Evolutionary conservation across 768 basidiomycete genomes (phyloP).

Genomic region (Tulasnella sp.): DNA sequence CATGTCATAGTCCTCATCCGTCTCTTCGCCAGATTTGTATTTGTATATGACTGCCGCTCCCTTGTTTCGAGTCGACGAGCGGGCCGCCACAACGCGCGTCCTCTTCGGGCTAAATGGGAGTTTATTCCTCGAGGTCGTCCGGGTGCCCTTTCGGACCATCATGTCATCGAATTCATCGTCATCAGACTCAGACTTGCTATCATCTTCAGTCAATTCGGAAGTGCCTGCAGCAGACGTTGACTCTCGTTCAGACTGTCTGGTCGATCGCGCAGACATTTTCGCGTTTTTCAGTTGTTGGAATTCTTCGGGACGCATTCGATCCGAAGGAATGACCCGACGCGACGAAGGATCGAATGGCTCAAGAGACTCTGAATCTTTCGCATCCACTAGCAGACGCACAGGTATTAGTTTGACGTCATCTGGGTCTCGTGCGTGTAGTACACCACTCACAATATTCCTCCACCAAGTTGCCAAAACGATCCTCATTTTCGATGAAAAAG

Average conservation of each 20-base stretch:
- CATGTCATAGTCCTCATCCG: slow-evolving; percentile 33
- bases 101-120: slow-evolving; percentile 64
- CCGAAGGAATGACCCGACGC: slow-evolving; percentile 45
- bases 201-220: slow-evolving; percentile 1
- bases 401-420: not conserved
- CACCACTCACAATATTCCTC: slow-evolving; percentile 44
- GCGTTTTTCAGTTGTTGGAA: not conserved
- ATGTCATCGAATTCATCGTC: slow-evolving; percentile 21
- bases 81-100: slow-evolving; percentile 32
- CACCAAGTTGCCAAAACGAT: slow-evolving; percentile 3
- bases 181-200: slow-evolving; percentile 20
- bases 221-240: not conserved
- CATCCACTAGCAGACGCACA: slow-evolving; percentile 32
- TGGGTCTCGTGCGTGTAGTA: not conserved
- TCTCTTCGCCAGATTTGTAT: slow-evolving; percentile 20
- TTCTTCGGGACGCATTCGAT: slow-evolving; percentile 36
- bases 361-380: slow-evolving; percentile 35
- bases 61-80: too few species aligned
- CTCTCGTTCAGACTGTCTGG: not conserved
- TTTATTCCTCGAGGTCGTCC: slow-evolving; percentile 21
- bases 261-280: not conserved
- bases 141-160: slow-evolving; percentile 19
- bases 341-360: slow-evolving; percentile 52
- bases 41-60: too few species aligned
- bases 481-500: slow-evolving; percentile 32